Conservation (phyloP, 352 stramenopile species). For the Peronospora tabacina region DNA sequence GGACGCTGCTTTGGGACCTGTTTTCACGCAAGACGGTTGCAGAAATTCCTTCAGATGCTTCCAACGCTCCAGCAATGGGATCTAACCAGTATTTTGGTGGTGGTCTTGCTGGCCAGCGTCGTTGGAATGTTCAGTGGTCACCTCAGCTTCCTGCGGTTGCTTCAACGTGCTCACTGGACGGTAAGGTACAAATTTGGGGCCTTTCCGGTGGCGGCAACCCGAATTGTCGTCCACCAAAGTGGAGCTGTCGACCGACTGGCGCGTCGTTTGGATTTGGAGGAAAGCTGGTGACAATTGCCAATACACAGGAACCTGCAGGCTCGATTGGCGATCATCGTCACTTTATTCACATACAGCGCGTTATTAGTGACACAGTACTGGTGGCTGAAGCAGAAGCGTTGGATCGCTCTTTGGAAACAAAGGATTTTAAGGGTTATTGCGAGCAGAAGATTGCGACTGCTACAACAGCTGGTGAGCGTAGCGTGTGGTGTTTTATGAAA, state of each 20-base stretch:
- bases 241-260: slow-evolving; percentile 85
- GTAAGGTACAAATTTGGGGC: slow-evolving; percentile 93
- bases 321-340: slow-evolving; percentile 55
- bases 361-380: slow-evolving; percentile 75
- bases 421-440: slow-evolving; percentile 91
- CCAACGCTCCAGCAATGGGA: slow-evolving; percentile 53
- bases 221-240: slow-evolving; percentile 89
- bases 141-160: slow-evolving; percentile 91
- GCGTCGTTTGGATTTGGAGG: slow-evolving; percentile 96
- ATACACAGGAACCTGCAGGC: slow-evolving; percentile 42
- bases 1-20: slow-evolving; percentile 97
- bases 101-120: slow-evolving; percentile 62
- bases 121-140: slow-evolving; percentile 95
- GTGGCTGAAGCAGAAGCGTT: slow-evolving; percentile 85
- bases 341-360: slow-evolving; percentile 72
- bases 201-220: slow-evolving; percentile 69
- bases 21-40: slow-evolving; percentile 90
- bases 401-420: slow-evolving; percentile 84
- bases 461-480: slow-evolving; percentile 52
- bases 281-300: slow-evolving; percentile 87
- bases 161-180: slow-evolving; percentile 94
- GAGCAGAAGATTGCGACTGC: slow-evolving; percentile 77
- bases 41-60: slow-evolving; percentile 85
- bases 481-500: slow-evolving; percentile 90
- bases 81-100: slow-evolving; percentile 75